A percentile compares a stretch with the other conserved stretches of the same genome.
Evolutionary conservation across 257 asterid species (phyloP).

Genomic region (Solanum appendiculatum): DNA sequence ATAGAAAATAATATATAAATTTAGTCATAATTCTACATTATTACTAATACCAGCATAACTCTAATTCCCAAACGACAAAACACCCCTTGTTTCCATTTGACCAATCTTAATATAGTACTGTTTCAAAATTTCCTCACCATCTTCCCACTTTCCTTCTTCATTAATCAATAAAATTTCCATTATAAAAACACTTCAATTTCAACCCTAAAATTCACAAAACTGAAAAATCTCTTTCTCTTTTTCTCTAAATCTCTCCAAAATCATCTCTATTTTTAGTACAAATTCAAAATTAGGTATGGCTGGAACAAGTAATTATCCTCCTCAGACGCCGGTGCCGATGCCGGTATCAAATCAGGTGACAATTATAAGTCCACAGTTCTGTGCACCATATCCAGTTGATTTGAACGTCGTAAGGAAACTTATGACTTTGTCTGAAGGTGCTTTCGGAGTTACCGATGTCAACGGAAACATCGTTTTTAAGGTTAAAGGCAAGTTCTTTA

Average conservation of each 20-base stretch:
- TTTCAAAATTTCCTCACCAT: not conserved
- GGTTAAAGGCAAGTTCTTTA: slow-evolving; percentile 37
- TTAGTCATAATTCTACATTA: too few relatives aligned
- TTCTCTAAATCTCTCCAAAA: not conserved
- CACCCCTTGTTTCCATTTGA: not conserved
- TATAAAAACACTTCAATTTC: not conserved
- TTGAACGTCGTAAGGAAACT: slow-evolving; percentile 37
- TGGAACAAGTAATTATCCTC: not conserved
- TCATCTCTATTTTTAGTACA: not conserved
- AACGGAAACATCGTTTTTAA: slow-evolving; percentile 51
- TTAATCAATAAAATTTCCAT: too few relatives aligned
- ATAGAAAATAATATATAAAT: too few relatives aligned
- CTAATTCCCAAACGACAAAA: too few relatives aligned
- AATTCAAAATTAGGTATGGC: not conserved
- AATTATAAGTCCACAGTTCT: slow-evolving; percentile 52
- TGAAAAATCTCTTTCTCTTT: too few relatives aligned
- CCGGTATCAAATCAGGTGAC: slow-evolving; percentile 2
- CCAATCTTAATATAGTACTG: not conserved
- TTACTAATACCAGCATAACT: too few relatives aligned
- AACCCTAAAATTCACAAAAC: not conserved
- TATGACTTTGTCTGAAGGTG: slow-evolving; percentile 47
- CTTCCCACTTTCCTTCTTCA: not conserved
- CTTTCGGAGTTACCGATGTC: slow-evolving; percentile 44
- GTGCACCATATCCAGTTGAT: slow-evolving; percentile 47
- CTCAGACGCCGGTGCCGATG: not conserved